Evolutionary conservation across 495 filamentous ascomycete genomes (phyloP).

Genomic region (Podospora comata): DNA sequence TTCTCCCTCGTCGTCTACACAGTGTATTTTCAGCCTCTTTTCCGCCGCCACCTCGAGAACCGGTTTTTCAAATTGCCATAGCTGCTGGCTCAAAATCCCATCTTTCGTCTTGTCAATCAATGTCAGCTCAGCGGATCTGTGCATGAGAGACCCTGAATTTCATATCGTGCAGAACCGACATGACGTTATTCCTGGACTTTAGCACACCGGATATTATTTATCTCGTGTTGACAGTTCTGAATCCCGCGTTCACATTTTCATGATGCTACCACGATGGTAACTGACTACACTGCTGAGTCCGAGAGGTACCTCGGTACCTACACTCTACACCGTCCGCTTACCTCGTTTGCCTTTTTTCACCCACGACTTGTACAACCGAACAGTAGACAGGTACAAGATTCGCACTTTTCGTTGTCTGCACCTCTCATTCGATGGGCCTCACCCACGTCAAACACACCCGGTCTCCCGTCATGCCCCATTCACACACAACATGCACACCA

Average conservation of each 20-base stretch:
- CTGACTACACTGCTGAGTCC: not conserved
- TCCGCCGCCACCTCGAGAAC: not conserved
- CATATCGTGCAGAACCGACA: not conserved
- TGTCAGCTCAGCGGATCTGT: not conserved
- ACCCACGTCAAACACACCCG: not conserved
- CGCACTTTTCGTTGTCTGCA: not conserved
- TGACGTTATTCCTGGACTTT: not conserved
- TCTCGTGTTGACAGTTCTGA: not conserved
- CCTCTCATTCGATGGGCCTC: not conserved
- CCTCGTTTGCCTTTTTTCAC: not conserved
- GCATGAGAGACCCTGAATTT: not conserved
- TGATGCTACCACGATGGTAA: not conserved
- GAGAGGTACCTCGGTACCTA: not conserved
- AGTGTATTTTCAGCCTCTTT: not conserved
- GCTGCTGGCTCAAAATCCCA: not conserved
- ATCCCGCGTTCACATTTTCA: not conserved
- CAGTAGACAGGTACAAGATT: not conserved
- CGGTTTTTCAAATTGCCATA: slow-evolving; percentile 1
- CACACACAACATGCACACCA: slow-evolving; percentile 3
- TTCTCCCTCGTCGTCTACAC: not conserved
- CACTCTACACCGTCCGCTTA: not conserved
- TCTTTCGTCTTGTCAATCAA: slow-evolving; percentile 1
- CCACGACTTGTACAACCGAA: not conserved
- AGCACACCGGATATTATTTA: not conserved
- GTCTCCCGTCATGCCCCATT: not conserved